phyloP scores from a whole-genome alignment of 1,139 yeast species.

The Casaregolazyma suthepensis region DNA sequence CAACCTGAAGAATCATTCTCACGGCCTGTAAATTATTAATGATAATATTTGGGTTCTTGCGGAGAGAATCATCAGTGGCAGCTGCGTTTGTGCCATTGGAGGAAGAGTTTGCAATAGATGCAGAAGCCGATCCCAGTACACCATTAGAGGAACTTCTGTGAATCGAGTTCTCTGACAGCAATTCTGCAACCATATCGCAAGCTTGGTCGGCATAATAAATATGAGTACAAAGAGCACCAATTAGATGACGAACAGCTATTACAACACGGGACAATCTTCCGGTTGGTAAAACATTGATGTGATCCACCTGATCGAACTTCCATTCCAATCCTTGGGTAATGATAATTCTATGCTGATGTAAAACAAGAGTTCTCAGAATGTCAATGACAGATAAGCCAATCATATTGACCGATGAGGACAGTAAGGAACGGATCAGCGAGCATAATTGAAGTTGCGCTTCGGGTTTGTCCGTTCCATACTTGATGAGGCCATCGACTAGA shows the following conservation, averaged over 20 bases:
- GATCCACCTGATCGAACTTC: conserved; percentile 8
- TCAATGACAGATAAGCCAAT: conserved; percentile 89
- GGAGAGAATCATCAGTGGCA: not conserved
- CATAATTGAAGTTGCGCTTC: conserved; percentile 46
- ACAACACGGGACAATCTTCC: conserved; percentile 17
- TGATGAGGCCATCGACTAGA: conserved; percentile 32
- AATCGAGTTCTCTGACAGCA: conserved; percentile 17
- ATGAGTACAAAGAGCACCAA: conserved; percentile 62
- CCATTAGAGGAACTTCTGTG: not conserved
- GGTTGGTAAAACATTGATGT: not conserved
- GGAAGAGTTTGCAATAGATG: not conserved
- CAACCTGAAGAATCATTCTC: conserved; percentile 17
- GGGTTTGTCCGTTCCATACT: conserved; percentile 28
- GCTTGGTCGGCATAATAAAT: conserved; percentile 75
- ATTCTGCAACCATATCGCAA: conserved; percentile 63
- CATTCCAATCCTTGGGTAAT: conserved; percentile 16
- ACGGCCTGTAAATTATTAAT: conserved; percentile 24
- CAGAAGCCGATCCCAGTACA: not conserved
- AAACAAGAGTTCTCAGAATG: conserved; percentile 56
- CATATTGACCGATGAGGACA: conserved; percentile 76
- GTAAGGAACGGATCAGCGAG: conserved; percentile 53
- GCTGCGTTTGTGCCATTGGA: not conserved
- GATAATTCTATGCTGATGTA: conserved; percentile 49
- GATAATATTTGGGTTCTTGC: conserved; percentile 9
- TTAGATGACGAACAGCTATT: conserved; percentile 34